These are phyloP conservation scores for Rhodotorula sp. DNA, from an alignment of 1,284 basidiomycete species.

Conservation along the genomic window DNA sequence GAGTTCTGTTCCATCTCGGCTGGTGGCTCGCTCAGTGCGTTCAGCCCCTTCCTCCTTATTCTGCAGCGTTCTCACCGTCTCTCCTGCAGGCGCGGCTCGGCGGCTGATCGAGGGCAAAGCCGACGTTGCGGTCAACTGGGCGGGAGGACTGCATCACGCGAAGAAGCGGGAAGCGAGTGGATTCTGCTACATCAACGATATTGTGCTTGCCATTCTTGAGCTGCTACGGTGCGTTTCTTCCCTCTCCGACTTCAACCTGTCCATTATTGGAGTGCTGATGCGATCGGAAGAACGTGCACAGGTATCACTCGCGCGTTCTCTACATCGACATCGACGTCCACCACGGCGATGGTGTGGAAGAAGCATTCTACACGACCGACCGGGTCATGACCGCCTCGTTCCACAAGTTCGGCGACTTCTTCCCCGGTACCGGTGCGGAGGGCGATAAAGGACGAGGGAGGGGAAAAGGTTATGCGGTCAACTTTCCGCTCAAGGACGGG, in stretches of 20 bases:
- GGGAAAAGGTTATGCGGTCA: slow-evolving; percentile 87
- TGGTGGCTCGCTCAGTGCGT: slow-evolving; percentile 74
- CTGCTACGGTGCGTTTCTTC: slow-evolving; percentile 67
- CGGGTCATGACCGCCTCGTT: slow-evolving; percentile 95
- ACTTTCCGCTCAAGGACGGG: slow-evolving; percentile 91
- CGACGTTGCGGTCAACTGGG: slow-evolving; percentile 97
- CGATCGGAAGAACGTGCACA: slow-evolving; percentile 21
- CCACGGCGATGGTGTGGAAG: slow-evolving; percentile 97
- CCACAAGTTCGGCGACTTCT: slow-evolving; percentile 92
- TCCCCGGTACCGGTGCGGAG: slow-evolving; percentile 66
- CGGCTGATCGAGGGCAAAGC: slow-evolving; percentile 75
- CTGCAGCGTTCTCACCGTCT: neutral
- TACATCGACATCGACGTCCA: slow-evolving; percentile 99
- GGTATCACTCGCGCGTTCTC: slow-evolving; percentile 74
- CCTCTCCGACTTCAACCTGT: slow-evolving; percentile 51
- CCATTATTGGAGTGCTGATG: slow-evolving; percentile 55
- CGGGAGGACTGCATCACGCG: slow-evolving; percentile 94
- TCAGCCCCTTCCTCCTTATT: neutral
- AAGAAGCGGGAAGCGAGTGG: slow-evolving; percentile 95
- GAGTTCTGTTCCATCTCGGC: slow-evolving; percentile 97
- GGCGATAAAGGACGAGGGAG: slow-evolving; percentile 79
- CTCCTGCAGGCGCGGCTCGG: slow-evolving; percentile 73
- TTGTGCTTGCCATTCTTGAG: slow-evolving; percentile 95
- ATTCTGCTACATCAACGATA: slow-evolving; percentile 95
- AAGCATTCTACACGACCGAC: slow-evolving; percentile 97